Base-by-base conservation (phyloP, 345 rosid species). In the Bruguiera sexangula region DNA sequence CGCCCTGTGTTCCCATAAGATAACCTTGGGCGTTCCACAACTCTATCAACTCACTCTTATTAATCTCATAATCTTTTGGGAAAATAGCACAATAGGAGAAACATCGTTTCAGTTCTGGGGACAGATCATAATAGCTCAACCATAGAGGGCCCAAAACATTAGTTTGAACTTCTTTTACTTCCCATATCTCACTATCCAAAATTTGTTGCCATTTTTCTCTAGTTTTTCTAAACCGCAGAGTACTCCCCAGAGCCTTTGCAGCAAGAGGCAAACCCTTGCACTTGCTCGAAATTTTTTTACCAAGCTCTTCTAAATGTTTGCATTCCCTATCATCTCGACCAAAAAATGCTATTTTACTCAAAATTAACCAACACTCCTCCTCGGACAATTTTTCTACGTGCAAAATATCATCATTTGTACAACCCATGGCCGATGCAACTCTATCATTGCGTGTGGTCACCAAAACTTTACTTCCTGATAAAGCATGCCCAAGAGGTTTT, bases 1-100 rank as follows among this genome's bases (percentile, higher is more conserved):
- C 27, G 2, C 11, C 6, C 27, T 26, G 27, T 26, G 1, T 26
- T 26, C 1, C 1, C 27, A n/a, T n/a, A n/a, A n/a, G 65, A 30
- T 55, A 74, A 30, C 73, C 78, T 20, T 63, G 73, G 19, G 69
- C 73, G 69, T 63, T 62, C 78, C 73, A 63, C n/a, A 67, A 43
- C 8, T 52, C 13, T 22, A 73, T 29, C 46, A 73, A 62, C 2
- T 21, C 0, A 21, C 31, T 19, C 13, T 24, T 68, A 0, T 6
- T 0, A 0, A 74, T 62, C 15, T 0, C 9, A n/a, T 53, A 6
- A 32, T 67, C 56, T 15, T 73, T 53, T 0, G 76, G 71, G 4
- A 39, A 11, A 4, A 39, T 2, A 39, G 48, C 3, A 11, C 48
- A 39, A 2, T 39, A 39, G 1, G 16, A 39, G 1, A 39, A 39